Evolutionary conservation across 352 stramenopile species (phyloP).

Genomic region (Globisporangium uncinulatum): DNA sequence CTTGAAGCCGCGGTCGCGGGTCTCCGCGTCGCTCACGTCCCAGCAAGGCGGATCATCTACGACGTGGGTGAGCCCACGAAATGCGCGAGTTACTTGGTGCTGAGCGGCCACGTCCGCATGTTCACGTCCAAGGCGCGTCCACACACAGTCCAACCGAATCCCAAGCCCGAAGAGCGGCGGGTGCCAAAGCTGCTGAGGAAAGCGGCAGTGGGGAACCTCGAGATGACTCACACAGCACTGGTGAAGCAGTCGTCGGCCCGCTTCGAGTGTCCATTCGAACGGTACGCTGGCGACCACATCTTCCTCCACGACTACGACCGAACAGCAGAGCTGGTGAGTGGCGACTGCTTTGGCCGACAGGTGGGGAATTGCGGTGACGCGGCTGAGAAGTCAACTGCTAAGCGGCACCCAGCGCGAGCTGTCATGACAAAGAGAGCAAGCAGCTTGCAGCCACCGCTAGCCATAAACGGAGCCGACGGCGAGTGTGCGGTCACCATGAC

Average conservation of each 20-base stretch:
- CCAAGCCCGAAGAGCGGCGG: conserved; percentile 5
- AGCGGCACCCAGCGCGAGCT: neutral
- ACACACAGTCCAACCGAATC: neutral
- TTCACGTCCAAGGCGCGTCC: conserved; percentile 11
- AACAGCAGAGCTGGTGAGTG: conserved; percentile 16
- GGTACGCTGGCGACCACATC: conserved; percentile 22
- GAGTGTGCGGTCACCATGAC: conserved; percentile 29
- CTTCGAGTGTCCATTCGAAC: conserved; percentile 14
- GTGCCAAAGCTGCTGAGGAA: conserved; percentile 8
- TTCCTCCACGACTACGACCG: conserved; percentile 28
- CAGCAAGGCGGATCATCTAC: conserved; percentile 19
- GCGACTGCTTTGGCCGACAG: conserved; percentile 21
- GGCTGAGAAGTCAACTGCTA: neutral
- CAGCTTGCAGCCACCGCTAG: neutral
- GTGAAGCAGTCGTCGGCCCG: conserved; percentile 2
- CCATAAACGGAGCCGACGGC: neutral
- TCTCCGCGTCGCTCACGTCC: conserved; percentile 17
- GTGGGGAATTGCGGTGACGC: conserved; percentile 2
- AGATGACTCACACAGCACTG: conserved; percentile 2
- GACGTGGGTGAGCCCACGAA: conserved; percentile 19
- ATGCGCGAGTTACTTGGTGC: conserved; percentile 14
- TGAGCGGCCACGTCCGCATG: conserved; percentile 16
- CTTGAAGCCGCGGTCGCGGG: conserved; percentile 5
- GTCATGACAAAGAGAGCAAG: conserved; percentile 1
- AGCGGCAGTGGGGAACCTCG: neutral